phyloP scores from a whole-genome alignment of 2,329 filamentous ascomycete genomes.

The Zymoseptoria passerinii region DNA sequence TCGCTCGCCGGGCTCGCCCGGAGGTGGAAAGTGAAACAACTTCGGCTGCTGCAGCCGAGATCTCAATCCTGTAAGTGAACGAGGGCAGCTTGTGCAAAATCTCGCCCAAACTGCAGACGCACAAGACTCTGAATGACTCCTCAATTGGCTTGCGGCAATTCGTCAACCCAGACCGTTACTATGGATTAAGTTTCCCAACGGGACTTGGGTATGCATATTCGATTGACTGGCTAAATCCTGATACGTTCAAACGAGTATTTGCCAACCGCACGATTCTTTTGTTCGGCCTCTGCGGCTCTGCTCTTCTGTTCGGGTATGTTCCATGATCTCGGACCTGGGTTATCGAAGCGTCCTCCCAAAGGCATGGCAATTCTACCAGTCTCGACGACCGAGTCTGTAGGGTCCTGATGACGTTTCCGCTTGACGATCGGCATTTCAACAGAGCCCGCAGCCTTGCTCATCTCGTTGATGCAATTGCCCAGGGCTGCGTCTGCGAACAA shows the following conservation, averaged over 20 bases:
- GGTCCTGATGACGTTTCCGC: slow-evolving; percentile 6
- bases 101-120: not conserved
- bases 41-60: not conserved
- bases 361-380: slow-evolving; percentile 9
- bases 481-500: slow-evolving; percentile 8
- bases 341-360: slow-evolving; percentile 6
- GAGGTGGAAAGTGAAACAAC: not conserved
- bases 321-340: not conserved
- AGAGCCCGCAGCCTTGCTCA: not conserved
- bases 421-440: not conserved
- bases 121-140: not conserved
- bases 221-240: slow-evolving; percentile 5
- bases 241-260: slow-evolving; percentile 13
- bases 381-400: slow-evolving; percentile 3
- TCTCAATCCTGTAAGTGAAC: not conserved
- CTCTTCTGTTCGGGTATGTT: not conserved
- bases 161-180: not conserved
- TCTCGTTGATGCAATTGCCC: slow-evolving; percentile 9
- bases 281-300: slow-evolving; percentile 4
- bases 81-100: not conserved
- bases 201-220: not conserved
- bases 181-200: not conserved
- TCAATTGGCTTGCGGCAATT: not conserved
- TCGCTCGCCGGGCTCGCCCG: not conserved
- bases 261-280: slow-evolving; percentile 11